These are phyloP conservation scores for Ascochyta lentis DNA, from an alignment of 2,329 filamentous ascomycete genomes.

Conservation along the genomic window DNA sequence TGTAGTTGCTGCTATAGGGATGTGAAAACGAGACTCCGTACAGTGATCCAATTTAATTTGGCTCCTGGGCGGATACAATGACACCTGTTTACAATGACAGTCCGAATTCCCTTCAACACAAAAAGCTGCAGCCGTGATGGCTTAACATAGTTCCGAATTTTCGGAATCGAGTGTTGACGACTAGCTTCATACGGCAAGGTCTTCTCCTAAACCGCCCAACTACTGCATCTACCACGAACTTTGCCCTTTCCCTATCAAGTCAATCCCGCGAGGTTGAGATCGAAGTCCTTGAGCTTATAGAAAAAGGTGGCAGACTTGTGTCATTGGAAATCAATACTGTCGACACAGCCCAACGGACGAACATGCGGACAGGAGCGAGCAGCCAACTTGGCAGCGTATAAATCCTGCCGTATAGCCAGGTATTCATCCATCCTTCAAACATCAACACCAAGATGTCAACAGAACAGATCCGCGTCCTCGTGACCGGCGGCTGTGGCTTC, in stretches of 20 bases:
- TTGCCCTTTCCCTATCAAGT: background rate
- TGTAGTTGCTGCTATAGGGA: too few species aligned
- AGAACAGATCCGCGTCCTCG: conserved; percentile 44
- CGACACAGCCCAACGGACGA: background rate
- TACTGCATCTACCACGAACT: background rate
- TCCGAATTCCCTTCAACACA: background rate
- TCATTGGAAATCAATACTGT: background rate
- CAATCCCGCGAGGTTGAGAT: background rate
- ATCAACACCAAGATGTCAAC: conserved; percentile 22
- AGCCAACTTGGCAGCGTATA: conserved; percentile 17
- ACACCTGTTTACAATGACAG: too few species aligned
- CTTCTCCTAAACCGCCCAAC: background rate
- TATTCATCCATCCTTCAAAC: background rate
- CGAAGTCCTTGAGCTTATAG: background rate
- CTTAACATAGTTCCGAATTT: conserved; percentile 8
- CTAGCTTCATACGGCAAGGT: conserved; percentile 12
- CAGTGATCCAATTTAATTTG: too few species aligned
- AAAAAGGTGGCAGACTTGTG: background rate
- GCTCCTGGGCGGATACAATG: too few species aligned
- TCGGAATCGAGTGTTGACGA: conserved; percentile 9
- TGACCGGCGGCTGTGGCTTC: conserved; percentile 59
- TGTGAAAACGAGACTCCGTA: too few species aligned
- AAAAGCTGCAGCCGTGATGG: background rate
- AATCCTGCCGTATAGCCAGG: conserved; percentile 5
- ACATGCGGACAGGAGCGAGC: conserved; percentile 16